A percentile compares a stretch with the other conserved stretches of the same genome.
These are phyloP conservation scores for Leucoagaricus sp. DNA, from an alignment of 1,284 basidiomycete genomes.

Conservation along the genomic window DNA sequence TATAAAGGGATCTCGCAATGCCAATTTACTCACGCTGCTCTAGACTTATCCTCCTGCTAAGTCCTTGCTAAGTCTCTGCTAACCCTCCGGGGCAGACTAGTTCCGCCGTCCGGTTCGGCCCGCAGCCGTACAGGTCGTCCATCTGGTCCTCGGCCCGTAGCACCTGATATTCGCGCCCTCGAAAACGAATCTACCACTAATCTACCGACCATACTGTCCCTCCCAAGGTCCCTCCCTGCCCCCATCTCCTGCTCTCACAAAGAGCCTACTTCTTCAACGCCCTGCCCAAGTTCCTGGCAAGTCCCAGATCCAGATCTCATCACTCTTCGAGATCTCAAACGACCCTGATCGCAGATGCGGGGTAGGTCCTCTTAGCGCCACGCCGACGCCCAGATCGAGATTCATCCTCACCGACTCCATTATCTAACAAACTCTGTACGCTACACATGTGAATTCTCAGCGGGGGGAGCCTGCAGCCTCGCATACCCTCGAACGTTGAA, in stretches of 20 bases:
- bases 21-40: conserved; percentile 8
- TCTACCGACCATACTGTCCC: not conserved
- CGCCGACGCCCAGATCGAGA: conserved; percentile 9
- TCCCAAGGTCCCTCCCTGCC: not conserved
- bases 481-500: conserved; percentile 13
- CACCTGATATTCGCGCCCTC: conserved; percentile 8
- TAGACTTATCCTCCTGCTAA: conserved; percentile 3
- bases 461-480: not conserved
- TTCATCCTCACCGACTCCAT: not conserved
- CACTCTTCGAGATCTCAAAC: conserved; percentile 5
- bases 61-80: conserved; percentile 9
- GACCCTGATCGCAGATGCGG: conserved; percentile 11
- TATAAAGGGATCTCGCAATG: conserved; percentile 5
- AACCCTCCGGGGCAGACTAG: not conserved
- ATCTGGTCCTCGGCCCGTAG: conserved; percentile 6
- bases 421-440: not conserved
- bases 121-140: not conserved
- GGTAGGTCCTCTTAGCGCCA: conserved; percentile 9
- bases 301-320: conserved; percentile 10
- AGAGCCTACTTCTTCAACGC: not conserved
- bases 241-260: not conserved
- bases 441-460: not conserved
- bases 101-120: conserved; percentile 9
- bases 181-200: not conserved
- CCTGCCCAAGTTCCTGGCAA: not conserved